A percentile compares a stretch with the other conserved stretches of the same genome.
Conservation (phyloP, 202 grass and related monocot species). For the Musa balbisiana region DNA sequence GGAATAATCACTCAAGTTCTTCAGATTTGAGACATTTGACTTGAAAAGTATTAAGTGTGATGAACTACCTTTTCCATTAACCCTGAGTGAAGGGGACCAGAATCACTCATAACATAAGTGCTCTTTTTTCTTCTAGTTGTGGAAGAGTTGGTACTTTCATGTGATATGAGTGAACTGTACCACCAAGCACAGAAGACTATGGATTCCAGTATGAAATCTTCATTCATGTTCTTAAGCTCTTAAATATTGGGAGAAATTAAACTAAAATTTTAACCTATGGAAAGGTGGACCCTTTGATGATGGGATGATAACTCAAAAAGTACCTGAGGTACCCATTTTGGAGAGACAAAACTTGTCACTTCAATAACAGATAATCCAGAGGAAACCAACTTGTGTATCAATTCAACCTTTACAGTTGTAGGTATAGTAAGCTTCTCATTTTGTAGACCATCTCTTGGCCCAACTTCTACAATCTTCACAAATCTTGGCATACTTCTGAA, state of each 20-base stretch:
- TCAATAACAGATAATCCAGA: constrained; percentile 72
- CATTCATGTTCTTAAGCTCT: neutral
- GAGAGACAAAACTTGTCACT: constrained; percentile 88
- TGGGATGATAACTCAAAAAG: neutral
- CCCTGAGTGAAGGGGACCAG: neutral
- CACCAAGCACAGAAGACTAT: neutral
- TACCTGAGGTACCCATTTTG: constrained; percentile 98
- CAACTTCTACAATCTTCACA: constrained; percentile 96
- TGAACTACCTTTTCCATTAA: no score
- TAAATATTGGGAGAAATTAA: neutral
- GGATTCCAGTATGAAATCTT: neutral
- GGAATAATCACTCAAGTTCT: no score
- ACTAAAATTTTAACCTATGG: neutral
- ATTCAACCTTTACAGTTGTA: constrained; percentile 67
- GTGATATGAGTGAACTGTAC: neutral
- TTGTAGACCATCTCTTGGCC: constrained; percentile 84
- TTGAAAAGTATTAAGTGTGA: no score
- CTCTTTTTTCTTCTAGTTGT: neutral
- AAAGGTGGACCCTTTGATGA: neutral
- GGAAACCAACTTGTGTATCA: constrained; percentile 55
- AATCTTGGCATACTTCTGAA: constrained; percentile 36
- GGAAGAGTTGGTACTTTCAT: neutral
- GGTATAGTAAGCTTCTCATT: constrained; percentile 66
- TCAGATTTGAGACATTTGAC: no score
- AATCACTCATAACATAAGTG: neutral